Evolutionary conservation across 2,329 filamentous ascomycete species (phyloP).

Genomic region (Fusarium buxicola): DNA sequence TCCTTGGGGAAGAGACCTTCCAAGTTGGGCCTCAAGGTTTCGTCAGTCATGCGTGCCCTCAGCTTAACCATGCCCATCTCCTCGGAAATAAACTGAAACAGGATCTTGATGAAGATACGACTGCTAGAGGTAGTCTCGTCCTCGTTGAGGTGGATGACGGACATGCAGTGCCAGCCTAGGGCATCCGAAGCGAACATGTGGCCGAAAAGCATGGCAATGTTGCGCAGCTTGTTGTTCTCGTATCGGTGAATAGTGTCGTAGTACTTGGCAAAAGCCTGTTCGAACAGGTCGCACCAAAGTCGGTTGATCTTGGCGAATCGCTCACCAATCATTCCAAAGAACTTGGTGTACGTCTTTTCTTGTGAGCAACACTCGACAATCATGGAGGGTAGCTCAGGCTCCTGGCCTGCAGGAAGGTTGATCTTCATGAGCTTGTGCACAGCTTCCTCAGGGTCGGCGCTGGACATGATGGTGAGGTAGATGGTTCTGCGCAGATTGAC

Average conservation of each 20-base stretch:
- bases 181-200: constrained; percentile 90
- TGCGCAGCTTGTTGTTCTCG: constrained; percentile 93
- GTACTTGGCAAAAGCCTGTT: constrained; percentile 89
- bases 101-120: constrained; percentile 97
- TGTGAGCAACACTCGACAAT: constrained; percentile 97
- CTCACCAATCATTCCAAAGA: constrained; percentile 94
- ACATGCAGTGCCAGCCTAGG: constrained; percentile 91
- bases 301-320: constrained; percentile 96
- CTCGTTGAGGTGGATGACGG: constrained; percentile 88
- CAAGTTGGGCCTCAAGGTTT: constrained; percentile 80
- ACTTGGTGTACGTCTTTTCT: constrained; percentile 97
- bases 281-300: constrained; percentile 93
- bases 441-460: constrained; percentile 94
- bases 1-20: constrained; percentile 91
- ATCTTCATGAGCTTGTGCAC: constrained; percentile 98
- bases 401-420: constrained; percentile 85
- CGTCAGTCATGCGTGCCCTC: constrained; percentile 80
- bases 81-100: constrained; percentile 92
- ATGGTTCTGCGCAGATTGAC: constrained; percentile 94
- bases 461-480: constrained; percentile 97
- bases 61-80: constrained; percentile 86
- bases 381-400: constrained; percentile 94
- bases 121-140: constrained; percentile 97
- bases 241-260: constrained; percentile 98
- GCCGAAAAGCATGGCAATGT: constrained; percentile 94